Evolutionary conservation across 2,329 filamentous ascomycete species (phyloP), one percentile per base, ranked within the genome.

Genomic region (Scleromitrula shiraiana): DNA sequence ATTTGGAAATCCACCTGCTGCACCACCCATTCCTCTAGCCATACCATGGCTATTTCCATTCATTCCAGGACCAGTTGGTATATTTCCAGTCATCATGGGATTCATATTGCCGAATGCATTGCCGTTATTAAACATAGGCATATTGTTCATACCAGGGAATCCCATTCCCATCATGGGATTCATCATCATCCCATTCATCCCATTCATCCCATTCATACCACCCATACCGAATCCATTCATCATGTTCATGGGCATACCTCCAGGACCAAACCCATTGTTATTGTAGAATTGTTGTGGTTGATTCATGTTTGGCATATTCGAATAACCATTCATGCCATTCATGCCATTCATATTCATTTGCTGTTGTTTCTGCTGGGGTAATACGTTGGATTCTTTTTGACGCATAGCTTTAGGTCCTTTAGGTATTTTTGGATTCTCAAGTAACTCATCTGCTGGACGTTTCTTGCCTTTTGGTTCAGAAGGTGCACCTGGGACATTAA

Each of bases 391-490:
- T 59, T 64, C 53, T 33, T 69, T 67, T 56, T 70, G 74, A 57
- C 76, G 77, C 80, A 81, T 84, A 30, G 76, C 79, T 62, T 80
- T 80, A 2, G 80, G 80, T 0, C 73, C 80, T 58, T 82, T 83
- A 38, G 80, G 77, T 33, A 82, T 77, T 61, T 77, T 78, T 33
- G 77, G 76, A 56, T 83, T 82, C 57, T 82, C 78, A 6, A 76
- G 68, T 26, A 74, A 74, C 44, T 89, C 83, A 29, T 91, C 88
- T 12, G 89, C 88, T 9, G 85, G 77, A 19, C 93, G 81, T 70
- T 97, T 98, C 69, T 86, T 93, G 22, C 46, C 46, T 9, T 49
- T 41, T 33, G 45, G 45, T 22, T 40, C 45, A 17, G 40, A 45
- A 8, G 46, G 46, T 22, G 39, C 46, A 12, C 40, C 46, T 9